phyloP scores from a whole-genome alignment of 2,329 filamentous ascomycete genomes.

The Penicillium occitanis region DNA sequence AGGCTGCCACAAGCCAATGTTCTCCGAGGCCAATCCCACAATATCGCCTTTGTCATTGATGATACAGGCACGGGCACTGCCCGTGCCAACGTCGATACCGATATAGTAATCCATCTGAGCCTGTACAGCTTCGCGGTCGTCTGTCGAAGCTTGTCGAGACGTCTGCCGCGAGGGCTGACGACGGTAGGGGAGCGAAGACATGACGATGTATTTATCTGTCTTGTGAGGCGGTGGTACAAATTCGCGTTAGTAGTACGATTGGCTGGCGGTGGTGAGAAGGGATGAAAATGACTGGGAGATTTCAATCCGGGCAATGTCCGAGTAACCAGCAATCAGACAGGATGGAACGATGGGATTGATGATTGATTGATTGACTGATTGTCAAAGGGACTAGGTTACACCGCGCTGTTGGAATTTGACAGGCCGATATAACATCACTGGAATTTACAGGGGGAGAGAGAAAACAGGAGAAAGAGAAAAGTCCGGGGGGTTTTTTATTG shows the following conservation, averaged over 20 bases:
- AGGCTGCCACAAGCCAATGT: conserved; percentile 79
- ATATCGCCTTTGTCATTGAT: conserved; percentile 92
- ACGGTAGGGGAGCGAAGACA: conserved; percentile 37
- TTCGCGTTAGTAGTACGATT: conserved; percentile 7
- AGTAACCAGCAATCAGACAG: conserved; percentile 8
- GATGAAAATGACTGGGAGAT: conserved; percentile 1
- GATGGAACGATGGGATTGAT: not conserved
- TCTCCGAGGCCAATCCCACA: conserved; percentile 66
- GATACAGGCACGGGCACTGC: conserved; percentile 91
- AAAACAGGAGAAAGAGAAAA: not conserved
- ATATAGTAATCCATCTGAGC: conserved; percentile 65
- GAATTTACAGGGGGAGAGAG: not conserved
- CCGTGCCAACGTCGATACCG: conserved; percentile 94
- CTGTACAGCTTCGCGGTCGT: conserved; percentile 58
- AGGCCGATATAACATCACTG: conserved; percentile 11
- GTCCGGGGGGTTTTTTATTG: not conserved
- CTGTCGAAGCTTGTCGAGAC: conserved; percentile 41
- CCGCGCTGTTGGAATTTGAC: conserved; percentile 19
- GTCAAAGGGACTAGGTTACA: conserved; percentile 17
- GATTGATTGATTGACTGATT: not conserved
- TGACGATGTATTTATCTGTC: conserved; percentile 20
- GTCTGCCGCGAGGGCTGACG: conserved; percentile 34
- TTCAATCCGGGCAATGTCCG: conserved; percentile 8
- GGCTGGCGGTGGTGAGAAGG: not conserved
- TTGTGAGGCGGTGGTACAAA: conserved; percentile 7